These are phyloP conservation scores for Lagenidium giganteum DNA, from an alignment of 352 stramenopile species.

Conservation along the genomic window DNA sequence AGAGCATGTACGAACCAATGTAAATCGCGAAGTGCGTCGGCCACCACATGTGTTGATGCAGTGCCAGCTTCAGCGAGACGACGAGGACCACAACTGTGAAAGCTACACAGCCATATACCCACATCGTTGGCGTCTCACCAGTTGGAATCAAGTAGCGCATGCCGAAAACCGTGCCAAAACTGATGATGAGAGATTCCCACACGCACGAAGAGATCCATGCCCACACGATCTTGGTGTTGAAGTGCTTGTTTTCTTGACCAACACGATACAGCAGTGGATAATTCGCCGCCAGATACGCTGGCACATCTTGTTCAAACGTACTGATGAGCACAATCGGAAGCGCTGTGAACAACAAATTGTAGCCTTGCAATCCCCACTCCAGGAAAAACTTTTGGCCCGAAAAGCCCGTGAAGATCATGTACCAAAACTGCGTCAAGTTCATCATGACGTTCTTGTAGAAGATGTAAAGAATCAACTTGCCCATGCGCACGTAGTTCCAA, in stretches of 20 bases:
- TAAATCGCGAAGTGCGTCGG: conserved; percentile 68
- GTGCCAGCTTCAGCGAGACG: conserved; percentile 92
- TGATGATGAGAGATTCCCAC: conserved; percentile 83
- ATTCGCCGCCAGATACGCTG: conserved; percentile 52
- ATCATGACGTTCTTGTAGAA: conserved; percentile 97
- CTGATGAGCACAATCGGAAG: conserved; percentile 80
- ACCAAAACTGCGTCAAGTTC: conserved; percentile 94
- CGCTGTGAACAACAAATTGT: conserved; percentile 87
- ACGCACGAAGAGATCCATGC: conserved; percentile 78
- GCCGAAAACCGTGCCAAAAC: conserved; percentile 76
- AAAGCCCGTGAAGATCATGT: conserved; percentile 89
- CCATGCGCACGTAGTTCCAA: conserved; percentile 93
- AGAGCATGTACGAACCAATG: conserved; percentile 56
- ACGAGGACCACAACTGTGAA: conserved; percentile 94
- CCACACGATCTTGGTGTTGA: conserved; percentile 84
- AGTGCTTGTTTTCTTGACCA: conserved; percentile 77
- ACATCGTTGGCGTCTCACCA: conserved; percentile 90
- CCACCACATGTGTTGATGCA: conserved; percentile 86
- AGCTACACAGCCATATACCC: conserved; percentile 90
- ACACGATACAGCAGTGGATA: conserved; percentile 83
- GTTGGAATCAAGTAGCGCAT: conserved; percentile 73
- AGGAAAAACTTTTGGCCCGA: conserved; percentile 86
- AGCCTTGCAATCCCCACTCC: conserved; percentile 82
- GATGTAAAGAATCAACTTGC: conserved; percentile 91
- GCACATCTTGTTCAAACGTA: conserved; percentile 84